Conservation (phyloP, 352 stramenopile species). For the Phytopythium sindhum region DNA sequence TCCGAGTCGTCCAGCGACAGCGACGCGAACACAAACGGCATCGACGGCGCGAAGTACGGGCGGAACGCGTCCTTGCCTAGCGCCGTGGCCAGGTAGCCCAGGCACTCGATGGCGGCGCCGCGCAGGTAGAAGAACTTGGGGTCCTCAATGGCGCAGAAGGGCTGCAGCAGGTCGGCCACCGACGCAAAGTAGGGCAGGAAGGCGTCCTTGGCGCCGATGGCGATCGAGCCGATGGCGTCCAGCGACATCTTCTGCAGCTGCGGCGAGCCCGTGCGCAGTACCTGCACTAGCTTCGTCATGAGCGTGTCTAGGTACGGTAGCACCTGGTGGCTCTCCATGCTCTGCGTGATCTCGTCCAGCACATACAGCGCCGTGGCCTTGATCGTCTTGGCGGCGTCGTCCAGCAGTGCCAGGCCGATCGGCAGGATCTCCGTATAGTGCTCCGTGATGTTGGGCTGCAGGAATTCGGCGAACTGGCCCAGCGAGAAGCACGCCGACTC, state of each 20-base stretch:
- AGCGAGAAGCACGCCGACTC: constrained; percentile 97
- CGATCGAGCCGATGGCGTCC: constrained; percentile 94
- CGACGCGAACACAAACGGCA: constrained; percentile 94
- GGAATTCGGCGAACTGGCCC: constrained; percentile 98
- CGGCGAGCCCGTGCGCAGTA: constrained; percentile 90
- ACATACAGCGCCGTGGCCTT: constrained; percentile 97
- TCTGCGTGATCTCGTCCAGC: constrained; percentile 98
- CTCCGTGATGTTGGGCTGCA: constrained; percentile 95
- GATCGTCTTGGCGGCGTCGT: constrained; percentile 92
- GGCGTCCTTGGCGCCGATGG: constrained; percentile 95
- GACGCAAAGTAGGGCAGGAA: constrained; percentile 95
- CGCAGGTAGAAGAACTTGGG: constrained; percentile 92
- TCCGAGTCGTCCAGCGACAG: constrained; percentile 93
- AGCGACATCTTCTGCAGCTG: constrained; percentile 97
- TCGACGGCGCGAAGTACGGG: constrained; percentile 92
- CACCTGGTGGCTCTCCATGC: constrained; percentile 94
- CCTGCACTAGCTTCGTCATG: constrained; percentile 93
- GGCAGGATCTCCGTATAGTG: constrained; percentile 96
- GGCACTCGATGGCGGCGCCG: constrained; percentile 96
- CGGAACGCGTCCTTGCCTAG: constrained; percentile 95
- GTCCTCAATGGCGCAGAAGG: constrained; percentile 91
- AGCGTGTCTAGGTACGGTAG: constrained; percentile 94
- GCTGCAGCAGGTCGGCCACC: constrained; percentile 84
- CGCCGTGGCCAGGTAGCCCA: constrained; percentile 97
- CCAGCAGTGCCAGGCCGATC: constrained; percentile 93